Evolutionary conservation across 2,329 filamentous ascomycete genomes (phyloP).

Genomic region (Colletotrichum godetiae): DNA sequence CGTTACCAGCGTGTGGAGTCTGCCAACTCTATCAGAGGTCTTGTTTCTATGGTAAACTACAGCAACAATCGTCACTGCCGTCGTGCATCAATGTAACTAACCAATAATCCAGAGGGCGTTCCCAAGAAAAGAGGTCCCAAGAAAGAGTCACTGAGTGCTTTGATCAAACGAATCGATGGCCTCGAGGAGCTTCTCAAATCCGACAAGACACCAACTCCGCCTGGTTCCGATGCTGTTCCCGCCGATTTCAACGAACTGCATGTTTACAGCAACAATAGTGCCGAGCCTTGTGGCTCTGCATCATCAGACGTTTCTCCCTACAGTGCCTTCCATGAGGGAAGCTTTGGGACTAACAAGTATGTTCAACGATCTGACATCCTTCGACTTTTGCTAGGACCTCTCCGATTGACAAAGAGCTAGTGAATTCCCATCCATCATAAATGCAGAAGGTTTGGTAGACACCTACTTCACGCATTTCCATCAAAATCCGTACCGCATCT

Average conservation of each 20-base stretch:
- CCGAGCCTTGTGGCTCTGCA: conserved; percentile 11
- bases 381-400: background rate
- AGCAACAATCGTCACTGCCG: background rate
- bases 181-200: conserved; percentile 32
- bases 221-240: conserved; percentile 2
- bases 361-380: background rate
- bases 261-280: background rate
- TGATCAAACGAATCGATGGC: conserved; percentile 29
- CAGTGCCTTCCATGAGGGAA: conserved; percentile 7
- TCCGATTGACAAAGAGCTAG: background rate
- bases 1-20: conserved; percentile 28
- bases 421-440: conserved; percentile 7
- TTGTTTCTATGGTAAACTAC: conserved; percentile 26
- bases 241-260: conserved; percentile 5
- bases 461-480: conserved; percentile 28
- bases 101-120: background rate
- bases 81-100: background rate
- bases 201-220: conserved; percentile 27
- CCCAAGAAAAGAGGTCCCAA: conserved; percentile 26
- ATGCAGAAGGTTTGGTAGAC: conserved; percentile 22
- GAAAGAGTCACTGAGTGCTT: conserved; percentile 29
- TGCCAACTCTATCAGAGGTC: conserved; percentile 32
- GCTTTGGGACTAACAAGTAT: conserved; percentile 5
- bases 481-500: conserved; percentile 18
- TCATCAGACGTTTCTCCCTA: conserved; percentile 22